Base-by-base conservation (phyloP, 2,329 filamentous ascomycete species). In the Penicillium sp. region DNA sequence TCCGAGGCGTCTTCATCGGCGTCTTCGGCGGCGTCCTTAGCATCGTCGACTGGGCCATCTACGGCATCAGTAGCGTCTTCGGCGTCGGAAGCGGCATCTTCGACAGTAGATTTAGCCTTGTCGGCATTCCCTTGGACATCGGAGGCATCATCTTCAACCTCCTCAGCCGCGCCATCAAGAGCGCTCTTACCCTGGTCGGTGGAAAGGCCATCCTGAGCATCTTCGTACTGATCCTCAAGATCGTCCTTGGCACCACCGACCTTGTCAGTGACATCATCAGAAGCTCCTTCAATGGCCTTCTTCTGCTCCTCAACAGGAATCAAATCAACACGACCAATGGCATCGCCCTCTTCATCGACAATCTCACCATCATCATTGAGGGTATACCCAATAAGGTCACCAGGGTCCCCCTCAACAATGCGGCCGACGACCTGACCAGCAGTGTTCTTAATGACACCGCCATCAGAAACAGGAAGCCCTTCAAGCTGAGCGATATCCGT, bases 391-490 rank as follows among this genome's bases (percentile, higher is more conserved):
- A 74, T 68, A 7, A 77, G 64, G 43, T 76, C 74, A 56, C 71
- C 68, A 0, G 74, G 70, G 20, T 76, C 72, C 29, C 75, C 75
- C 56, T 76, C 75, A n/a, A 72, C 69, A 37, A 77, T 68, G 29
- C 69, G 67, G 26, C 74, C 76, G 5, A 77, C 60, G 26, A 67
- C 61, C 37, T 76, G 69, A 31, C 74, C 76, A 47, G 72, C 67
- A 22, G 71, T 62, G 40, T 83, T 78, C 61, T 79, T 73, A 61
- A 85, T 78, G 32, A 78, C 70, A 34, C 83, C 83, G 26, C 83
- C 81, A 49, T 81, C 79, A 42, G 81, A 74, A 26, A 84, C 81
- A 44, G 73, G 66, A 4, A 74, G 61, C 10, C 72, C 74, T 16
- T 73, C 67, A 13, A 76, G 66, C 45, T 73, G 67, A 16, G 68